Evolutionary conservation across 495 filamentous ascomycete genomes (phyloP), one percentile per base, ranked within the genome.

Genomic region (Lasiosphaeria hispida): DNA sequence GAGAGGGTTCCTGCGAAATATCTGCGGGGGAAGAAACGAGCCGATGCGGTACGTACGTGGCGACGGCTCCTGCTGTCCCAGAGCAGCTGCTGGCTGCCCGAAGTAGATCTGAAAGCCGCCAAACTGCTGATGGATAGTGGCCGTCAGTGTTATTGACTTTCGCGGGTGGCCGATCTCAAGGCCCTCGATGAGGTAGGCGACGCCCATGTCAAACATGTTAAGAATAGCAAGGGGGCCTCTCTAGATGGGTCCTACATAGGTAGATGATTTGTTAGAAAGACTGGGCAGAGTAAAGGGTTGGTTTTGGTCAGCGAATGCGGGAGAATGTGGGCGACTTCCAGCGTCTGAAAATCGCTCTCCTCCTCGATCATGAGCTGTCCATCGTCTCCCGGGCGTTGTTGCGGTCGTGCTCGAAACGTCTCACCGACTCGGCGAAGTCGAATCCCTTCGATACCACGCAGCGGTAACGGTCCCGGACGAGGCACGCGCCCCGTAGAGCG

Each of bases 251-350:
- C 37, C 58, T 57, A 52, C 42, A 14, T 40, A 40, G 48, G 30
- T 39, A 39, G n/a, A n/a, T n/a, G n/a, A n/a, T n/a, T n/a, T n/a
- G n/a, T n/a, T n/a, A n/a, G n/a, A n/a, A n/a, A n/a, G n/a, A n/a
- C n/a, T n/a, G n/a, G n/a, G n/a, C n/a, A n/a, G n/a, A n/a, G n/a
- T n/a, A n/a, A n/a, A n/a, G 49, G 48, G 35, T 58, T 54, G 9
- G n/a, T 48, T 40, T 63, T 61, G 15, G 58, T 63, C 17, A 68
- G 40, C 4, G 65, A 65, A 48, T 65, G 63, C 34, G 65, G 65
- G 53, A 68, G 58, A 34, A 65, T 65, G 58, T 63, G 62, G 33
- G 63, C 63, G 34, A 65, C 65, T 45, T 68, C 62, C 13, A 68
- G 53, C 7, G 17, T 11, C 17, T 57, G 36, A 38, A 59, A 43